Percentiles rank a stretch among this genome's conserved stretches.
Conservation (phyloP, 768 basidiomycete genomes). For the Daedaleopsis sinensis region DNA sequence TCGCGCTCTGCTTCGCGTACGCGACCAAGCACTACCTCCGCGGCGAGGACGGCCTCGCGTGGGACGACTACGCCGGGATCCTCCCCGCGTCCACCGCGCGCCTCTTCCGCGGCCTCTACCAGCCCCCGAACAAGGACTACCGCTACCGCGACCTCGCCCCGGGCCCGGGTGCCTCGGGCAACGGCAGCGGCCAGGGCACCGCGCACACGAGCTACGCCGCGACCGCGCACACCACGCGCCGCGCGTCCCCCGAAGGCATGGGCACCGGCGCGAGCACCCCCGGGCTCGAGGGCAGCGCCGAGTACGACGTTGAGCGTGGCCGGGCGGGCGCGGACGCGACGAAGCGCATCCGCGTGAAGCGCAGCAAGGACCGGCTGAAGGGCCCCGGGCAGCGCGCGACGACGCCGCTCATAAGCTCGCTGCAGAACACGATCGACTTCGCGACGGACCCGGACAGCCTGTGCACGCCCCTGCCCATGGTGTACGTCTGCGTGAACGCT, state of each 20-base stretch:
- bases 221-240: conserved; percentile 22
- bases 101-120: conserved; percentile 31
- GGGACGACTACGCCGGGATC: conserved; percentile 66
- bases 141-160: neutral
- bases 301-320: conserved; percentile 10
- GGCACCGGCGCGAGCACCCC: conserved; percentile 2
- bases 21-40: conserved; percentile 83
- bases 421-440: conserved; percentile 61
- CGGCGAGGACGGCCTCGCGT: conserved; percentile 76
- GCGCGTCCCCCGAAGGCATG: conserved; percentile 6
- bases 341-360: conserved; percentile 70
- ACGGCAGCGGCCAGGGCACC: conserved; percentile 25
- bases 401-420: conserved; percentile 65
- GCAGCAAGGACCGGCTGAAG: conserved; percentile 61
- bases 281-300: neutral
- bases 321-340: conserved; percentile 30
- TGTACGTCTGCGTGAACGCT: conserved; percentile 45
- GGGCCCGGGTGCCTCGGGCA: neutral
- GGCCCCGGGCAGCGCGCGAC: conserved; percentile 30
- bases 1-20: conserved; percentile 71
- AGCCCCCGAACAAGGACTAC: conserved; percentile 20
- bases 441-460: conserved; percentile 57
- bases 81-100: conserved; percentile 64
- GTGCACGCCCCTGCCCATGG: conserved; percentile 78
- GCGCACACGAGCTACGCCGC: conserved; percentile 43